Evolutionary conservation across 2,329 filamentous ascomycete genomes (phyloP), one percentile per base, ranked within the genome.

Genomic region (Fragosphaeria purpurea): DNA sequence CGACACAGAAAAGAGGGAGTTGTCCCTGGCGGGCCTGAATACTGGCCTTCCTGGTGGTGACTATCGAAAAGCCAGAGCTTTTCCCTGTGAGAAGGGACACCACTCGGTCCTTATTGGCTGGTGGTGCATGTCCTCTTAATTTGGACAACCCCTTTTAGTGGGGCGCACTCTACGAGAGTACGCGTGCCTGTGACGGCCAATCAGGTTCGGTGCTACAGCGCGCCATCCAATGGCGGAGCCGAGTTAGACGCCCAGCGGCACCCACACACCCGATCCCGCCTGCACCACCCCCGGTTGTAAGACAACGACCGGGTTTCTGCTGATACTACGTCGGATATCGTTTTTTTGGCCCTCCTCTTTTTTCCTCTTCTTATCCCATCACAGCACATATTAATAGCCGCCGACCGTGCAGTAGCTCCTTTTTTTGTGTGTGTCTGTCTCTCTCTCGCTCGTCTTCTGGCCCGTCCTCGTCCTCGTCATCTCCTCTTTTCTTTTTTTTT

Each of bases 321-420:
- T 22, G 22, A 22, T 22, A 22, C 22, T 22, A 22, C 22, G 22
- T 22, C 22, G 22, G 22, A 22, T 35, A 22, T 32, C 47, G 2
- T 33, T 41, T 31, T 34, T 30, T n/a, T 22, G 12, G 4, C 32
- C 12, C 44, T 37, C n/a, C 35, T 39, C 22, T 35, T 39, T n/a
- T 39, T 13, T 38, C 39, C 7, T 34, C 11, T 11, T 37, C 35
- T 37, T 3, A 37, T 37, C 40, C 51, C 48, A 48, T 53, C 48
- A 53, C 52, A 53, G 43, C 48, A 47, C 52, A 7, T 37, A 47
- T 9, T 22, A 45, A 38, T 55, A 55, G 53, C 53, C 53, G 53
- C 53, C 53, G 46, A 43, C 35, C 46, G 37, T 55, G 53, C 53
- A 55, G 51, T 50, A 49, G 51, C 40, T 35, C 41, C 41, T 30